phyloP scores from a whole-genome alignment of 2,329 filamentous ascomycete genomes.

The Lizonia empirigonia region DNA sequence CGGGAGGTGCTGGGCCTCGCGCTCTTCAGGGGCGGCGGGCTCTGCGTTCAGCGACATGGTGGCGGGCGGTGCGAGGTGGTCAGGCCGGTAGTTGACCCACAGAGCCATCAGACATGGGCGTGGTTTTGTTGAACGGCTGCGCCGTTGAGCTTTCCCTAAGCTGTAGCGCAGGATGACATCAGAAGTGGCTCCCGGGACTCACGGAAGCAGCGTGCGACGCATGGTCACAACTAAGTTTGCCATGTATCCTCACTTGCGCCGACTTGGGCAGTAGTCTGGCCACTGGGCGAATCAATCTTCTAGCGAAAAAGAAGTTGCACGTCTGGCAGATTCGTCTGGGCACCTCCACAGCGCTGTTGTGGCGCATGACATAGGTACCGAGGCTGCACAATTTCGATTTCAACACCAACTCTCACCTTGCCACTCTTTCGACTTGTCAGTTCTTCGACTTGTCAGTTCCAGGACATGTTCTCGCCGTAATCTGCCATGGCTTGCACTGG shows the following conservation, averaged over 20 bases:
- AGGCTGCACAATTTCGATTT: conserved; percentile 19
- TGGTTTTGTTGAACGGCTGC: conserved; percentile 31
- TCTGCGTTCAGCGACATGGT: conserved; percentile 51
- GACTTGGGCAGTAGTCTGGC: neutral
- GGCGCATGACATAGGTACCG: conserved; percentile 25
- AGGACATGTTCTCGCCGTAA: conserved; percentile 23
- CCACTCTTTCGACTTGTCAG: conserved; percentile 21
- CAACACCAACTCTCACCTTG: conserved; percentile 11
- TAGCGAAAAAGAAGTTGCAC: neutral
- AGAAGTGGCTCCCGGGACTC: conserved; percentile 10
- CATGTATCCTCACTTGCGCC: neutral
- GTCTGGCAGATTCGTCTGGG: no score
- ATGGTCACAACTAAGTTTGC: neutral
- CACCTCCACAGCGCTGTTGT: no score
- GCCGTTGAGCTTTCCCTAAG: conserved; percentile 28
- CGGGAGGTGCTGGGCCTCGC: conserved; percentile 46
- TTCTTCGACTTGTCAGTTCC: conserved; percentile 29
- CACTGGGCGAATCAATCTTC: neutral
- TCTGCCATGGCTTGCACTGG: conserved; percentile 23
- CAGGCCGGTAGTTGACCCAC: conserved; percentile 15
- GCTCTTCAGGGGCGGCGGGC: conserved; percentile 49
- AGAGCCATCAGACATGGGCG: conserved; percentile 16
- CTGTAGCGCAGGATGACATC: conserved; percentile 29
- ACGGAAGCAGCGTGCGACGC: conserved; percentile 16
- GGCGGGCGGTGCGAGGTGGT: conserved; percentile 12